Evolutionary conservation across 2,329 filamentous ascomycete species (phyloP).

Genomic region (Arthrobotrys musiformis): DNA sequence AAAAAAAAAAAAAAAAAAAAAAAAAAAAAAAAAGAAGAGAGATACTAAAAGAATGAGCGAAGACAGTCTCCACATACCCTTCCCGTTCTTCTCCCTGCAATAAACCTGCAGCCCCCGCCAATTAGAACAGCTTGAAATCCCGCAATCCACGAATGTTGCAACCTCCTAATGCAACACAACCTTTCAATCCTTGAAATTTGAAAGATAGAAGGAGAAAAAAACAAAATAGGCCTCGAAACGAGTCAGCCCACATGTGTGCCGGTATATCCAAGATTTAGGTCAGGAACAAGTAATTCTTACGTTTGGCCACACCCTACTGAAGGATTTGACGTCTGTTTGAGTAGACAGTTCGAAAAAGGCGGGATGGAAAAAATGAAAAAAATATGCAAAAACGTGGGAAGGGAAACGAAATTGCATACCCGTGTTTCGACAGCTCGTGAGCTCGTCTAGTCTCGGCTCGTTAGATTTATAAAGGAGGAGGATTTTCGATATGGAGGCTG

Average conservation of each 20-base stretch:
- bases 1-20: background rate
- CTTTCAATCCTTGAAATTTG: background rate
- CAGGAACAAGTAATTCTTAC: background rate
- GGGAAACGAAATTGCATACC: constrained; percentile 16
- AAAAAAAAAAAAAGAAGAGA: background rate
- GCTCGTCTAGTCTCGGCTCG: background rate
- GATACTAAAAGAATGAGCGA: background rate
- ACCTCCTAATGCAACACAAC: constrained; percentile 25
- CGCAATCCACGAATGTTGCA: constrained; percentile 6
- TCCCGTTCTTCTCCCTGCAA: constrained; percentile 16
- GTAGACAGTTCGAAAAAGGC: no score
- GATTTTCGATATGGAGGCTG: background rate
- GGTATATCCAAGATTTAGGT: constrained; percentile 12
- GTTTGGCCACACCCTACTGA: background rate
- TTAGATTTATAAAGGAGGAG: no score
- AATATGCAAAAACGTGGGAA: background rate
- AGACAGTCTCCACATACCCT: background rate
- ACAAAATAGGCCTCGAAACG: background rate
- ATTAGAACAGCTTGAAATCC: constrained; percentile 2
- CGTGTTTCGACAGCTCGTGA: constrained; percentile 8
- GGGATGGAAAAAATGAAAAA: background rate
- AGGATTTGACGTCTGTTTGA: background rate
- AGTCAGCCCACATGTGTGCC: constrained; percentile 21
- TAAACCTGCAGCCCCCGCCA: constrained; percentile 6
- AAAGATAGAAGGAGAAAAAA: background rate